phyloP scores from a whole-genome alignment of 257 asterid species.

The Mitragyna speciosa region DNA sequence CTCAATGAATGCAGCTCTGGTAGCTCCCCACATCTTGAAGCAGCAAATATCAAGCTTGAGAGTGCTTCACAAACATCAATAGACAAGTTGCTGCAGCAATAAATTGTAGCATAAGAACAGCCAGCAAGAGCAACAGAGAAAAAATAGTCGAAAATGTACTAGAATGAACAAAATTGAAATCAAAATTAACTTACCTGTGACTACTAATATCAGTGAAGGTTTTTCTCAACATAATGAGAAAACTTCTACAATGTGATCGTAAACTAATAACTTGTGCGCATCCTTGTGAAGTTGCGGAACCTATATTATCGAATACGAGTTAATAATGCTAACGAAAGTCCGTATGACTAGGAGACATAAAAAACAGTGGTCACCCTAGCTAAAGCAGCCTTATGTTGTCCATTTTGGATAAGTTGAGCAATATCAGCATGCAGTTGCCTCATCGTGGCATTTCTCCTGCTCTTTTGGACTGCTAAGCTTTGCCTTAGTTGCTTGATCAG shows the following conservation, averaged over 20 bases:
- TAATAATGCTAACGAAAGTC: not conserved
- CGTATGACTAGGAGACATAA: not conserved
- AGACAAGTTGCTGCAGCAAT: slow-evolving; percentile 27
- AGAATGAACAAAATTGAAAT: not conserved
- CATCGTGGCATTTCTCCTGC: slow-evolving; percentile 29
- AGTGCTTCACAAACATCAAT: slow-evolving; percentile 32
- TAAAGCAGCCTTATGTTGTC: slow-evolving; percentile 21
- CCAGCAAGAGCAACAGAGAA: not conserved
- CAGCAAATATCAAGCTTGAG: slow-evolving; percentile 42
- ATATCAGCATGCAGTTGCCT: slow-evolving; percentile 33
- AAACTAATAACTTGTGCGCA: slow-evolving; percentile 27
- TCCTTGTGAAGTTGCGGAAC: slow-evolving; percentile 32
- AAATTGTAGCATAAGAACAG: not conserved
- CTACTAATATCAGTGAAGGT: slow-evolving; percentile 22
- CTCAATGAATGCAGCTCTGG: slow-evolving; percentile 33
- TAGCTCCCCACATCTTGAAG: slow-evolving; percentile 43
- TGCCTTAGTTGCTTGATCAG: slow-evolving; percentile 26
- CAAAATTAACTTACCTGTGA: slow-evolving; percentile 8
- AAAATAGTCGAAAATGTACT: too few species aligned
- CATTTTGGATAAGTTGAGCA: slow-evolving; percentile 34
- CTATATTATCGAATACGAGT: not conserved
- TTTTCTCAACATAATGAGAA: slow-evolving; percentile 18
- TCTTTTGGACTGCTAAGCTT: slow-evolving; percentile 25
- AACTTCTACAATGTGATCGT: slow-evolving; percentile 31
- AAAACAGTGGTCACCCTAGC: slow-evolving; percentile 14